Conservation (phyloP, 306 rosid species). For the Lablab purpureus region DNA sequence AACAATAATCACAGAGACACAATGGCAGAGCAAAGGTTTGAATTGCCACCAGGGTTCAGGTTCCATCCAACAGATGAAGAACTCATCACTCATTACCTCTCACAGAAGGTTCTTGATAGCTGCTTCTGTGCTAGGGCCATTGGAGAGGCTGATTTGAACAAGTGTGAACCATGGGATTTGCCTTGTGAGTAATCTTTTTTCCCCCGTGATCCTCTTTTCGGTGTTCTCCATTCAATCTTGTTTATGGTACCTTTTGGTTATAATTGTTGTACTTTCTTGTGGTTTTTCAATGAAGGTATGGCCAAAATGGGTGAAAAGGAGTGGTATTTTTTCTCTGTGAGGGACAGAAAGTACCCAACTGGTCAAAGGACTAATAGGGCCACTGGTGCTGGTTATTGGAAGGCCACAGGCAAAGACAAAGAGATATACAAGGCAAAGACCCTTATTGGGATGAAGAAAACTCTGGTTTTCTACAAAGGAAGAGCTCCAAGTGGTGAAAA, state of each 20-base stretch:
- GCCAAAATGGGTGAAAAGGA: slow-evolving; percentile 89
- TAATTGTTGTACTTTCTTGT: background rate
- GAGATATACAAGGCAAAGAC: slow-evolving; percentile 62
- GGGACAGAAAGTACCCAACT: slow-evolving; percentile 85
- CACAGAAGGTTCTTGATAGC: slow-evolving; percentile 66
- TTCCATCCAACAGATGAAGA: slow-evolving; percentile 95
- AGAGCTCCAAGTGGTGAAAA: slow-evolving; percentile 83
- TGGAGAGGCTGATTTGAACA: slow-evolving; percentile 84
- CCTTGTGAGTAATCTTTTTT: slow-evolving; percentile 71
- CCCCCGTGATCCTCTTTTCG: background rate
- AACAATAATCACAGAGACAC: slow-evolving; percentile 33
- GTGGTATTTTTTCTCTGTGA: slow-evolving; percentile 85
- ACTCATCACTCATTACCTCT: slow-evolving; percentile 75
- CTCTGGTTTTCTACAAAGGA: slow-evolving; percentile 88
- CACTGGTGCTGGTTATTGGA: slow-evolving; percentile 89
- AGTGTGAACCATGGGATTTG: slow-evolving; percentile 95
- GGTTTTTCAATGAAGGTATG: slow-evolving; percentile 55
- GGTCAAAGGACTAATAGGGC: slow-evolving; percentile 91
- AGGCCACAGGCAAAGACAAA: slow-evolving; percentile 94
- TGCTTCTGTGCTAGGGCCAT: slow-evolving; percentile 68
- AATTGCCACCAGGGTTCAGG: slow-evolving; percentile 90
- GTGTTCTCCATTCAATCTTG: background rate
- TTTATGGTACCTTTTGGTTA: background rate
- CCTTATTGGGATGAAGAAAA: slow-evolving; percentile 91
- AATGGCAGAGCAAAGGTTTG: slow-evolving; percentile 54